These are phyloP conservation scores for Plasmodium ovale DNA, from an alignment of 169 alveolate species.

Conservation along the genomic window DNA sequence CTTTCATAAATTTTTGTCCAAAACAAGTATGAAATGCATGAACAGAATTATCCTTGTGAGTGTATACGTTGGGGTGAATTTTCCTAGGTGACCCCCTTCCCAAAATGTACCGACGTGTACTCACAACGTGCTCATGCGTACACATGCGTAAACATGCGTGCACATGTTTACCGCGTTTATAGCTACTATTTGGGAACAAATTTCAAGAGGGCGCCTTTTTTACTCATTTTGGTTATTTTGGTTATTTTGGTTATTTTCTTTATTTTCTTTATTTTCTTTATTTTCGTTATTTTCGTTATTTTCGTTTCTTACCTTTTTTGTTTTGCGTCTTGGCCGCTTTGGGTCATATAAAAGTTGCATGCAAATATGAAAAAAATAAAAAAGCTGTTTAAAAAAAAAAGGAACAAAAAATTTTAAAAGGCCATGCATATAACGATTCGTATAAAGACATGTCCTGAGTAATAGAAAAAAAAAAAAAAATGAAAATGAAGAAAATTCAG, in stretches of 20 bases:
- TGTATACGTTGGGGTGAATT: not conserved
- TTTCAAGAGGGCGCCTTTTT: no score
- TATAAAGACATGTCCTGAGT: no score
- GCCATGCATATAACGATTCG: no score
- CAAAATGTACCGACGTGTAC: not conserved
- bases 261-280: no score
- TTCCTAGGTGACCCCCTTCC: not conserved
- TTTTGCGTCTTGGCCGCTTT: conserved; percentile 8
- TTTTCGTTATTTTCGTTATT: no score
- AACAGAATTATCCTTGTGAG: conserved; percentile 21
- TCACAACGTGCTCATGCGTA: not conserved
- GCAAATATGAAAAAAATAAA: conserved; percentile 1
- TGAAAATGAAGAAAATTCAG: not conserved
- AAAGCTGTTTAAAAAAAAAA: no score
- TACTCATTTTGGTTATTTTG: no score
- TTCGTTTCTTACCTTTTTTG: not conserved
- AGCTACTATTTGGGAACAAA: no score
- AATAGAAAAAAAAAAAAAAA: not conserved
- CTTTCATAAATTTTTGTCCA: no score
- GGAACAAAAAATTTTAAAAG: conserved; percentile 16
- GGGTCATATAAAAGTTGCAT: not conserved
- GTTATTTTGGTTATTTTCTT: no score
- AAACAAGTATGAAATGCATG: no score
- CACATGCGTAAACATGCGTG: not conserved
- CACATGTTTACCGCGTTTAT: not conserved